Conservation (phyloP, 2,329 filamentous ascomycete species). For the Monosporascus sp. region DNA sequence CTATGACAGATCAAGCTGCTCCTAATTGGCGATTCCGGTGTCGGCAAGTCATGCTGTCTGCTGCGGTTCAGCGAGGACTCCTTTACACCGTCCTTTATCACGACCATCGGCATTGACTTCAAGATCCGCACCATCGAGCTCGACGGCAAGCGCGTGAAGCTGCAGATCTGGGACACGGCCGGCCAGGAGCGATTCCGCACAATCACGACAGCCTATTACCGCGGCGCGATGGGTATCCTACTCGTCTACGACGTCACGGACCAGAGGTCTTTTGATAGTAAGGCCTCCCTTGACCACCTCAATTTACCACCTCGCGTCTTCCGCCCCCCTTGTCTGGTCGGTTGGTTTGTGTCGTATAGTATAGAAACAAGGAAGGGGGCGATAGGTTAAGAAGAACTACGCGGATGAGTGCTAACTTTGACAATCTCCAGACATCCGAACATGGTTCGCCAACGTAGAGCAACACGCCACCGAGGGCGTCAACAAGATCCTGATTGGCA, state of each 20-base stretch:
- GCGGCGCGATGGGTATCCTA: conserved; percentile 96
- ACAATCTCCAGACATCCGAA: conserved; percentile 74
- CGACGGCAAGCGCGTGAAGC: conserved; percentile 96
- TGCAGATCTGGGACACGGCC: conserved; percentile 99
- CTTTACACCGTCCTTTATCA: conserved; percentile 96
- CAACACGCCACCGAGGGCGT: conserved; percentile 97
- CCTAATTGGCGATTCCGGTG: conserved; percentile 92
- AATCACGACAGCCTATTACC: conserved; percentile 98
- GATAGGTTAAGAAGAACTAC: conserved; percentile 3
- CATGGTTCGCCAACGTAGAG: conserved; percentile 99
- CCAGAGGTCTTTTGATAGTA: conserved; percentile 92
- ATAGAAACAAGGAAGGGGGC: neutral
- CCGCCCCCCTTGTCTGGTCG: neutral
- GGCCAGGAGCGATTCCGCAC: conserved; percentile 98
- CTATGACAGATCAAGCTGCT: conserved; percentile 81
- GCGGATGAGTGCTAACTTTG: conserved; percentile 11
- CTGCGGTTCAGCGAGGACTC: conserved; percentile 96
- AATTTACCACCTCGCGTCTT: conserved; percentile 3
- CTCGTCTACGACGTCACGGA: conserved; percentile 98
- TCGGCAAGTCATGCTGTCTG: conserved; percentile 95
- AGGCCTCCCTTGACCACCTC: conserved; percentile 10
- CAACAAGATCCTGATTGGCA: conserved; percentile 99
- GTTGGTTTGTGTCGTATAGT: neutral
- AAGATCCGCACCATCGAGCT: conserved; percentile 99
- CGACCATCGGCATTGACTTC: conserved; percentile 99